phyloP scores from a whole-genome alignment of 495 filamentous ascomycete species.

The Penicillium diatomitis region DNA sequence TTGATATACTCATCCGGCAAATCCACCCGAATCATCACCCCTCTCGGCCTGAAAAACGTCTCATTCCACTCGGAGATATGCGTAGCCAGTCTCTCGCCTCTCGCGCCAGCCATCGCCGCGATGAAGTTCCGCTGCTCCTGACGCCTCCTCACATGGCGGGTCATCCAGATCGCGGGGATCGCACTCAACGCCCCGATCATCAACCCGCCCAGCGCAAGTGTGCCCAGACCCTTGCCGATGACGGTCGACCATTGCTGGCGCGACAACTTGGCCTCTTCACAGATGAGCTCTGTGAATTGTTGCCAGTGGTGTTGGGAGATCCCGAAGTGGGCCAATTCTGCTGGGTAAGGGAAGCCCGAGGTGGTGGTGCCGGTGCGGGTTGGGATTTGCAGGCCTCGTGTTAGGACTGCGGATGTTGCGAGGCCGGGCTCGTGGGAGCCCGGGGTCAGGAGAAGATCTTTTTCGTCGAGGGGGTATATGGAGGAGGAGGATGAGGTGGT shows the following conservation, averaged over 20 bases:
- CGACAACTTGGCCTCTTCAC: constrained; percentile 23
- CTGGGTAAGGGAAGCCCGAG: constrained; percentile 29
- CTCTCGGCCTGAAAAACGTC: constrained; percentile 20
- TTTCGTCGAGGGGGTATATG: constrained; percentile 1
- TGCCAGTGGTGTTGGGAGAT: constrained; percentile 20
- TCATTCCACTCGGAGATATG: constrained; percentile 29
- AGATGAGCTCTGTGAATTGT: constrained; percentile 22
- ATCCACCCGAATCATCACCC: constrained; percentile 30
- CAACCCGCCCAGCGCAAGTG: constrained; percentile 23
- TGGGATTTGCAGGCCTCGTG: constrained; percentile 26
- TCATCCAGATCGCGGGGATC: constrained; percentile 21
- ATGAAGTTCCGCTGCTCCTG: constrained; percentile 25
- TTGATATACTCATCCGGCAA: constrained; percentile 22
- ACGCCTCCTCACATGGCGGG: constrained; percentile 7
- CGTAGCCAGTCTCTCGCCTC: constrained; percentile 7
- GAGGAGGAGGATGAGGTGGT: background rate
- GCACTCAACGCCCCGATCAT: constrained; percentile 26
- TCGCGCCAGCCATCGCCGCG: constrained; percentile 7
- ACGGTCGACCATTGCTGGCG: constrained; percentile 25
- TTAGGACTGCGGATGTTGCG: constrained; percentile 11
- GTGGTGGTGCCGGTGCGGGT: constrained; percentile 16
- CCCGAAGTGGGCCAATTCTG: constrained; percentile 11
- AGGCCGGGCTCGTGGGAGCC: constrained; percentile 12
- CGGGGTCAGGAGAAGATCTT: constrained; percentile 4
- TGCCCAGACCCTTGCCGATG: constrained; percentile 25